A percentile compares a stretch with the other conserved stretches of the same genome.
Conservation (phyloP, 805 yeast genomes). For the Candida sithepensis region DNA sequence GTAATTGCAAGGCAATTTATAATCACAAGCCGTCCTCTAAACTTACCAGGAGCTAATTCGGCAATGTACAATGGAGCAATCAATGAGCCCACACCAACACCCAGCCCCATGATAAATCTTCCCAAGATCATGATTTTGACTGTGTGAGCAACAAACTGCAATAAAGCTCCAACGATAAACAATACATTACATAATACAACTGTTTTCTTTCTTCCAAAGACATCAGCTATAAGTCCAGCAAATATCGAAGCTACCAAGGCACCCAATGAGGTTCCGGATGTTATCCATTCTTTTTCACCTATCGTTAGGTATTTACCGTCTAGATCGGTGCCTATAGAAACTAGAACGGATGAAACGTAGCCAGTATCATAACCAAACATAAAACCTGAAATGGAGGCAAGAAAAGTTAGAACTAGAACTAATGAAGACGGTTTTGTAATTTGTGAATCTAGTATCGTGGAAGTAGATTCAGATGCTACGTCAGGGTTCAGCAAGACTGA, state of each 20-base stretch:
- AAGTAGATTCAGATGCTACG: not conserved
- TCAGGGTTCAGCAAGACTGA: not conserved
- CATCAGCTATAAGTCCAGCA: constrained; percentile 82
- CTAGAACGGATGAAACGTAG: constrained; percentile 55
- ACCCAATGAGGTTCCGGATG: constrained; percentile 93
- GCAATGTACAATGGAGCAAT: constrained; percentile 92
- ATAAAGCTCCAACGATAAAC: constrained; percentile 78
- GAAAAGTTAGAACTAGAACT: constrained; percentile 43
- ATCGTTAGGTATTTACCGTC: constrained; percentile 30
- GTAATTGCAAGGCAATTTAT: constrained; percentile 87
- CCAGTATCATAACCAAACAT: constrained; percentile 64
- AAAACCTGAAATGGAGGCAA: constrained; percentile 54
- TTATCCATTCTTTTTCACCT: constrained; percentile 60
- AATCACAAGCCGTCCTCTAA: constrained; percentile 88
- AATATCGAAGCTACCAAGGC: constrained; percentile 75
- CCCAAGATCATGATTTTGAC: constrained; percentile 94
- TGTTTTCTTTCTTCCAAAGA: constrained; percentile 78
- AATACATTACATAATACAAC: constrained; percentile 75
- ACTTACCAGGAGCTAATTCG: constrained; percentile 88
- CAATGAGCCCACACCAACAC: constrained; percentile 92
- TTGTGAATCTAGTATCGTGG: not conserved
- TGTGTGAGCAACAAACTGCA: constrained; percentile 76
- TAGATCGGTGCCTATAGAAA: constrained; percentile 47
- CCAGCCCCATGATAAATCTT: constrained; percentile 90
- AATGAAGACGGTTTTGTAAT: constrained; percentile 34